Percentiles rank a stretch among this genome's conserved stretches.
These are phyloP conservation scores for Aspergillus fructus DNA, from an alignment of 2,329 filamentous ascomycete genomes.

Conservation along the genomic window DNA sequence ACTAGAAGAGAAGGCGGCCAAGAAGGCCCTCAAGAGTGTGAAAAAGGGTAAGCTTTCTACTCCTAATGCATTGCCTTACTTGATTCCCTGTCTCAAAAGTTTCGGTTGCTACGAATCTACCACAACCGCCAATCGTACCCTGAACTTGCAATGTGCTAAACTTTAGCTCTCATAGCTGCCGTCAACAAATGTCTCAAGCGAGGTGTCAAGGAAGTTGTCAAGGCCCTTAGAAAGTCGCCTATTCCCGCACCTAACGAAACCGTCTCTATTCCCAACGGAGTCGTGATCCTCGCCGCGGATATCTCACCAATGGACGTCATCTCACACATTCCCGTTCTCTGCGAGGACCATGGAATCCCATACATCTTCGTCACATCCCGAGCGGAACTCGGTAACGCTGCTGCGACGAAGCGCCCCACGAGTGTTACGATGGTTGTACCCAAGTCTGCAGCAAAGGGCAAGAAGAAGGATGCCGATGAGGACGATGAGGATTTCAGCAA, in stretches of 20 bases:
- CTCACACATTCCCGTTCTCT: slow-evolving; percentile 93
- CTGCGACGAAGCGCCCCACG: slow-evolving; percentile 92
- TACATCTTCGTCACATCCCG: slow-evolving; percentile 94
- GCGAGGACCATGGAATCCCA: slow-evolving; percentile 96
- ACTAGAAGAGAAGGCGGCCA: slow-evolving; percentile 51
- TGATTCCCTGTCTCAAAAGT: not conserved
- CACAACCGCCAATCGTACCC: not conserved
- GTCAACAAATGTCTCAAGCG: slow-evolving; percentile 95
- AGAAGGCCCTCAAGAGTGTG: slow-evolving; percentile 53
- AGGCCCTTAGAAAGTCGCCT: slow-evolving; percentile 91
- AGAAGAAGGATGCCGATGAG: slow-evolving; percentile 47
- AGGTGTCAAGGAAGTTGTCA: slow-evolving; percentile 98
- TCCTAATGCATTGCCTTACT: not conserved
- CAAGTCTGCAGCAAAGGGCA: slow-evolving; percentile 52
- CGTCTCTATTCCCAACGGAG: slow-evolving; percentile 62
- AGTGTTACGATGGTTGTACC: slow-evolving; percentile 83
- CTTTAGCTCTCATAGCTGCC: slow-evolving; percentile 62
- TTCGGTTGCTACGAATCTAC: not conserved
- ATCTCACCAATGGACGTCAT: slow-evolving; percentile 99
- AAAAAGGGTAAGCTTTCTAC: slow-evolving; percentile 46
- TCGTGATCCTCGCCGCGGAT: slow-evolving; percentile 93
- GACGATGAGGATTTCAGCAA: slow-evolving; percentile 52
- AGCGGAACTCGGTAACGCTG: slow-evolving; percentile 89
- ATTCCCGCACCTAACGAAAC: slow-evolving; percentile 64
- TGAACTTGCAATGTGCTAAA: slow-evolving; percentile 18